Evolutionary conservation across 2,329 filamentous ascomycete species (phyloP).

Genomic region (Aspergillus ochraceoroseus): DNA sequence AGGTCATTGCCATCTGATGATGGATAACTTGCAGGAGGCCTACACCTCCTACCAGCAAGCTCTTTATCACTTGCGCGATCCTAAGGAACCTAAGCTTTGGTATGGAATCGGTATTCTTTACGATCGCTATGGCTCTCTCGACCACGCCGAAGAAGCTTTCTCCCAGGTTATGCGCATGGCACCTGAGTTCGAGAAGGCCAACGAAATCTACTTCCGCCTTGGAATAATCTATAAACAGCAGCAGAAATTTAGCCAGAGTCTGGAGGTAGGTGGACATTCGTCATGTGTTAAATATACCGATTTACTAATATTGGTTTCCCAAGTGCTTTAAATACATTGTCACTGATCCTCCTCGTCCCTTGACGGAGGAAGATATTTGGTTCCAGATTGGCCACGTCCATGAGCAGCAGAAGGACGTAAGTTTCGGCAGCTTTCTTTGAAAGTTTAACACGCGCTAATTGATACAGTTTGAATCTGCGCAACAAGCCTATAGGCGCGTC

Average conservation of each 20-base stretch:
- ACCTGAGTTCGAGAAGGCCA: slow-evolving; percentile 95
- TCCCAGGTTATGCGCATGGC: slow-evolving; percentile 99
- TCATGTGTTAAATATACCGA: neutral
- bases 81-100: slow-evolving; percentile 98
- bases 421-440: slow-evolving; percentile 36
- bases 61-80: slow-evolving; percentile 83
- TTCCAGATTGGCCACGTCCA: slow-evolving; percentile 99
- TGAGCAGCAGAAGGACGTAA: slow-evolving; percentile 96
- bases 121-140: slow-evolving; percentile 89
- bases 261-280: slow-evolving; percentile 63
- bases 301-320: slow-evolving; percentile 15
- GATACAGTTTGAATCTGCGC: slow-evolving; percentile 79
- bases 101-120: slow-evolving; percentile 98
- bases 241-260: slow-evolving; percentile 83
- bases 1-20: slow-evolving; percentile 99
- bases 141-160: slow-evolving; percentile 96
- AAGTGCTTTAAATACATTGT: slow-evolving; percentile 99
- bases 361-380: slow-evolving; percentile 98
- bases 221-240: slow-evolving; percentile 99
- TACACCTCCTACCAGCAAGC: slow-evolving; percentile 97
- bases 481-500: slow-evolving; percentile 85
- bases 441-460: slow-evolving; percentile 29
- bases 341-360: slow-evolving; percentile 78
- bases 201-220: slow-evolving; percentile 96
- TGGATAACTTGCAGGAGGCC: slow-evolving; percentile 94